phyloP scores from a whole-genome alignment of 495 filamentous ascomycete genomes.

The Penicillium soppii region DNA sequence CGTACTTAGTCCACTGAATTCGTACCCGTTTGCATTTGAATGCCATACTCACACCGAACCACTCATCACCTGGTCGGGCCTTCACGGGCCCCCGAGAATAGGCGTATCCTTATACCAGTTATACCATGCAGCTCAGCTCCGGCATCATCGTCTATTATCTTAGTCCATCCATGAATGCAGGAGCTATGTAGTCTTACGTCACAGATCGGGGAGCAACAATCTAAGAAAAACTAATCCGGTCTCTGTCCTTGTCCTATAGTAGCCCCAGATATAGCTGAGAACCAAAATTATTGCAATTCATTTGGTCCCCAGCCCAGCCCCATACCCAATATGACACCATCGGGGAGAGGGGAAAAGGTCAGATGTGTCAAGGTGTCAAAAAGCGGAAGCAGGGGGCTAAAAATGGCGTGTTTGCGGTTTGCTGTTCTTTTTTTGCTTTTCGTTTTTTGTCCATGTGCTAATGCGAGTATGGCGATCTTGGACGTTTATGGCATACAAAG shows the following conservation, averaged over 20 bases:
- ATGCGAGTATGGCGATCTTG: slow-evolving; percentile 5
- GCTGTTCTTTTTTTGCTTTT: too few relatives aligned
- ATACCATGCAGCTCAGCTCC: too few relatives aligned
- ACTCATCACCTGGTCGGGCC: too few relatives aligned
- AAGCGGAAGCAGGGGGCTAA: neutral
- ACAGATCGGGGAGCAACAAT: neutral
- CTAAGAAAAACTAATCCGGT: neutral
- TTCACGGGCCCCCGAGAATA: too few relatives aligned
- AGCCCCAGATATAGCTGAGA: neutral
- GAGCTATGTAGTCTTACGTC: neutral
- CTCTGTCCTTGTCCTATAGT: neutral
- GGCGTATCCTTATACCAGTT: too few relatives aligned
- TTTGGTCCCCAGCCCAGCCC: neutral
- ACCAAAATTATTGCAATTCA: neutral
- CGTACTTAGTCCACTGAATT: neutral
- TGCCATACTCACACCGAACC: neutral
- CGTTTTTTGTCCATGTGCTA: slow-evolving; percentile 1
- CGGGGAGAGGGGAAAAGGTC: neutral
- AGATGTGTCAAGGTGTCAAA: slow-evolving; percentile 2
- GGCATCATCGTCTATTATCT: too few relatives aligned
- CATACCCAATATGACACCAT: slow-evolving; percentile 5
- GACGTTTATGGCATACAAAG: neutral
- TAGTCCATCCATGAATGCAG: too few relatives aligned
- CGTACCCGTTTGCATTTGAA: neutral
- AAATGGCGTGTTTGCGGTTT: neutral